Percentiles rank a stretch among this genome's conserved stretches.
Conservation (phyloP, 2,329 filamentous ascomycete species). For the Parasarocladium wereldwijsianum region DNA sequence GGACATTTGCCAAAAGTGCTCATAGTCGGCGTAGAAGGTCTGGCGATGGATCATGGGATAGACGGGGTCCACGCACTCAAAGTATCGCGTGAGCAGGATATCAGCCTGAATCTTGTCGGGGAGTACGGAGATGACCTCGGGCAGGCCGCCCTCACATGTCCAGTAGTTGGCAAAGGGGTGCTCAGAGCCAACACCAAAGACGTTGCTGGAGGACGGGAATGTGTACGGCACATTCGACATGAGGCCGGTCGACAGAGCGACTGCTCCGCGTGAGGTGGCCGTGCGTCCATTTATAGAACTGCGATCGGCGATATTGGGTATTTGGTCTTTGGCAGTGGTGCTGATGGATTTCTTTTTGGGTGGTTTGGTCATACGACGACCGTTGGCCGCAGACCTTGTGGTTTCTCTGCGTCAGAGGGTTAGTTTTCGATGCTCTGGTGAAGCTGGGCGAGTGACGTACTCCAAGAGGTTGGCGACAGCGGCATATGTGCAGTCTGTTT, state of each 20-base stretch:
- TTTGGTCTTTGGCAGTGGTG: constrained; percentile 19
- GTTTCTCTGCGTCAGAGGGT: constrained; percentile 32
- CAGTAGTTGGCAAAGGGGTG: constrained; percentile 76
- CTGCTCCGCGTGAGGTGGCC: constrained; percentile 30
- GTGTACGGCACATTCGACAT: constrained; percentile 63
- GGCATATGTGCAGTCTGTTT: constrained; percentile 62
- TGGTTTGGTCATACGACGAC: constrained; percentile 41
- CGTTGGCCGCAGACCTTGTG: constrained; percentile 34
- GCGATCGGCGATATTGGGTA: constrained; percentile 42
- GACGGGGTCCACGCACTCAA: constrained; percentile 61
- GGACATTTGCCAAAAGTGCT: constrained; percentile 57
- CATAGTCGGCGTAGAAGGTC: constrained; percentile 65
- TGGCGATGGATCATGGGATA: constrained; percentile 69
- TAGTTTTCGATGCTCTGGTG: constrained; percentile 3
- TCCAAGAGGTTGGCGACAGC: constrained; percentile 64
- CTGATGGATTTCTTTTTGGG: constrained; percentile 34
- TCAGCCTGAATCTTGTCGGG: constrained; percentile 66
- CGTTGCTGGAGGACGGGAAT: constrained; percentile 54
- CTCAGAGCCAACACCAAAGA: constrained; percentile 67
- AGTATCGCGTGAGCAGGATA: constrained; percentile 48
- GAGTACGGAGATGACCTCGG: constrained; percentile 61
- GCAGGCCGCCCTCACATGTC: constrained; percentile 62
- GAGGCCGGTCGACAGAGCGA: constrained; percentile 43
- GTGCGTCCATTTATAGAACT: constrained; percentile 30
- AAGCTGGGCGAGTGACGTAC: constrained; percentile 26